Percentiles rank a stretch among this genome's conserved stretches.
Conservation (phyloP, 768 basidiomycete genomes). For the Pholiota molesta region DNA sequence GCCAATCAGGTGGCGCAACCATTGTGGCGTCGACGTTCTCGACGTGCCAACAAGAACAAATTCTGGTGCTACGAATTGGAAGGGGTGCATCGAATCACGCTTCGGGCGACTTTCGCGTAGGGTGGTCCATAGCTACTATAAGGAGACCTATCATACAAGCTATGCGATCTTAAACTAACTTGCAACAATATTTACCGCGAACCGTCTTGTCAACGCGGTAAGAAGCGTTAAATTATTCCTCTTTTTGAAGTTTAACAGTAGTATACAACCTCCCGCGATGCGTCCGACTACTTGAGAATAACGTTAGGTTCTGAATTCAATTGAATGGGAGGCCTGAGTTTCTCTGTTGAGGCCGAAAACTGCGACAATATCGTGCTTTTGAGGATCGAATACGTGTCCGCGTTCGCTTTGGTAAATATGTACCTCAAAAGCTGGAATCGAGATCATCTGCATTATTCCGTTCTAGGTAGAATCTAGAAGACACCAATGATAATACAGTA, state of each 20-base stretch:
- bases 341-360: not conserved
- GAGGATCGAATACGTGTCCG: not conserved
- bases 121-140: not conserved
- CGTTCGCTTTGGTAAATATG: not conserved
- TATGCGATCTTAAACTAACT: not conserved
- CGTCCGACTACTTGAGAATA: not conserved
- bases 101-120: not conserved
- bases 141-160: conserved; percentile 5
- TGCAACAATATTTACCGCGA: not conserved
- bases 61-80: not conserved
- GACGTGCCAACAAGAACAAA: not conserved
- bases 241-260: not conserved
- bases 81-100: not conserved
- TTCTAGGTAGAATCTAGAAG: not conserved
- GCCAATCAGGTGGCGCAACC: not conserved
- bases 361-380: not conserved
- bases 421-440: not conserved
- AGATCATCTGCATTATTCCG: not conserved
- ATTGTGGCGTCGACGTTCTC: conserved; percentile 7
- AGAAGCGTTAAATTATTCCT: not conserved
- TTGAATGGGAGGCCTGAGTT: not conserved
- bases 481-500: not conserved
- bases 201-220: conserved; percentile 1
- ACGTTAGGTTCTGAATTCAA: not conserved
- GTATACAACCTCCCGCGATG: conserved; percentile 6